Evolutionary conservation across 106 monocot genomes (phyloP).

Genomic region (Chionographis japonica): DNA sequence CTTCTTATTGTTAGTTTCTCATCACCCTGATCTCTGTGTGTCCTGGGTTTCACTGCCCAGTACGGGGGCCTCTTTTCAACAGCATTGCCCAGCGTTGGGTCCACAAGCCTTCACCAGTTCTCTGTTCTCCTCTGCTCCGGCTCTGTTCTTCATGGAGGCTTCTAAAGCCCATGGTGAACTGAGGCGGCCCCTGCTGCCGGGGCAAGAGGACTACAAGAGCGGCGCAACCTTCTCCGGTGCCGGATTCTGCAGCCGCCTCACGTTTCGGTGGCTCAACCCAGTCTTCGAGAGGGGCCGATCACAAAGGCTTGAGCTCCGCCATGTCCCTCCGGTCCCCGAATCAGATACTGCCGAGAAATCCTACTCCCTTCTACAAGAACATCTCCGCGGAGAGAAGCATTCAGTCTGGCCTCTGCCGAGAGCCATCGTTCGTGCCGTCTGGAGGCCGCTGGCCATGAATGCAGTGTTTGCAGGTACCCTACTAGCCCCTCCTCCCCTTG

Average conservation of each 20-base stretch:
- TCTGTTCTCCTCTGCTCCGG: background rate
- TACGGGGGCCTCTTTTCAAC: too few relatives aligned
- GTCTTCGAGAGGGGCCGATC: slow-evolving; percentile 50
- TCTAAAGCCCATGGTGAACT: slow-evolving; percentile 13
- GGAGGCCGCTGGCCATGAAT: slow-evolving; percentile 53
- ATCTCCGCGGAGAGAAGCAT: slow-evolving; percentile 29
- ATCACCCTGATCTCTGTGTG: too few relatives aligned
- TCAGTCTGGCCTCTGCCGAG: slow-evolving; percentile 18
- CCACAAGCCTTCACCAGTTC: background rate
- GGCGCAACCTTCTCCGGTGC: slow-evolving; percentile 24
- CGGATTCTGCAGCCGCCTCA: slow-evolving; percentile 56
- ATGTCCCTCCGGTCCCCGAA: slow-evolving; percentile 50
- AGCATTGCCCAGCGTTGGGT: too few relatives aligned
- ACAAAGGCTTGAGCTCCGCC: slow-evolving; percentile 50
- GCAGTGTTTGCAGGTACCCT: slow-evolving; percentile 58
- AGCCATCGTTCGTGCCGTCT: slow-evolving; percentile 42
- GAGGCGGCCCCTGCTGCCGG: slow-evolving; percentile 32
- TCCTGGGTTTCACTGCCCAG: too few relatives aligned
- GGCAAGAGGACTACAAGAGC: background rate
- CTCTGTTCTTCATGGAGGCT: slow-evolving; percentile 5
- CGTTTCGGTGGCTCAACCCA: slow-evolving; percentile 79
- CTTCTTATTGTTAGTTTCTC: too few relatives aligned
- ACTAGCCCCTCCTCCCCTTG: background rate
- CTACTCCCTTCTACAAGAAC: slow-evolving; percentile 34
- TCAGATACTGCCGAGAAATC: slow-evolving; percentile 52